Evolutionary conservation across 257 asterid species (phyloP).

Genomic region (Solanum sejunctum): DNA sequence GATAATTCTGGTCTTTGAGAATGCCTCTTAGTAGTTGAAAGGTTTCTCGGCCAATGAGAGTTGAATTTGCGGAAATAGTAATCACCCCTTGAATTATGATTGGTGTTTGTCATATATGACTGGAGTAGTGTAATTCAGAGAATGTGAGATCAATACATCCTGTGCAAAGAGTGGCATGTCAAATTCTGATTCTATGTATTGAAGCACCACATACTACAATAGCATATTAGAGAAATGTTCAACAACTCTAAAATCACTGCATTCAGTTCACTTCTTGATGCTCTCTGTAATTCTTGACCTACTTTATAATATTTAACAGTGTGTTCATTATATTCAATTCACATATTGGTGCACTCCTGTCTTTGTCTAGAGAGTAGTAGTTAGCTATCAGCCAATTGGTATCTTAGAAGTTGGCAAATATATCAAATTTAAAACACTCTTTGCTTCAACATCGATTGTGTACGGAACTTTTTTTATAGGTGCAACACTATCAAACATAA

Average conservation of each 20-base stretch:
- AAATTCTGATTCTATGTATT: neutral
- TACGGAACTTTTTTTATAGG: neutral
- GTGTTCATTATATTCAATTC: neutral
- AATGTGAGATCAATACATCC: neutral
- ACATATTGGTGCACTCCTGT: neutral
- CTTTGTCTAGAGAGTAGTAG: neutral
- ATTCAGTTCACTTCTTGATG: no score
- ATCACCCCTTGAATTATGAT: neutral
- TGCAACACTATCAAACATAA: neutral
- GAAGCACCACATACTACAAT: neutral
- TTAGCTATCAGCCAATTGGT: neutral
- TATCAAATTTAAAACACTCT: neutral
- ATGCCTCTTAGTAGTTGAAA: neutral
- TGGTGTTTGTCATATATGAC: neutral
- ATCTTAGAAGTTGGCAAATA: neutral
- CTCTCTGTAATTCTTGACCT: neutral
- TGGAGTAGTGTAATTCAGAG: neutral
- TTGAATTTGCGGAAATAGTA: neutral
- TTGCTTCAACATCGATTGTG: neutral
- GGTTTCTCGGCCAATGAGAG: neutral
- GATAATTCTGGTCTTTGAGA: neutral
- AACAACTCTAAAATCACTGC: neutral
- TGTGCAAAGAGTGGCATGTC: neutral
- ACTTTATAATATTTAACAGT: neutral
- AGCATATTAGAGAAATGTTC: neutral